Evolutionary conservation across 148 eudicot species (phyloP).

Genomic region (Chenopodium berlandieri): DNA sequence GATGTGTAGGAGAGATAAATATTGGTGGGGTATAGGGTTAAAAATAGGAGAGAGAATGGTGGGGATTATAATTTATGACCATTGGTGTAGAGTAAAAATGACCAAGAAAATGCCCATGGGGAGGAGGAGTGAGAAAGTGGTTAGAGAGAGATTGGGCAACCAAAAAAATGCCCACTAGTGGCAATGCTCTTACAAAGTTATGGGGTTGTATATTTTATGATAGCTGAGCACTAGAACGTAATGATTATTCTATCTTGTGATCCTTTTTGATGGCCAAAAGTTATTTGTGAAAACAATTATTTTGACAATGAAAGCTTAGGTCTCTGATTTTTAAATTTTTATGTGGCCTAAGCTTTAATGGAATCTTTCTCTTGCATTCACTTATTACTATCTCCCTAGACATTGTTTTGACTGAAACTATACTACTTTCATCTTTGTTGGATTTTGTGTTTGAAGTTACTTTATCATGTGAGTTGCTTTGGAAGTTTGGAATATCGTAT

Average conservation of each 20-base stretch:
- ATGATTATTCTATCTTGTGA: not conserved
- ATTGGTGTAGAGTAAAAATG: too few species aligned
- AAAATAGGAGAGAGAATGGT: too few species aligned
- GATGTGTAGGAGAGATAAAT: too few species aligned
- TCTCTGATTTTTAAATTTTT: not conserved
- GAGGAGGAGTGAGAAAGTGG: too few species aligned
- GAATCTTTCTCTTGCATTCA: not conserved
- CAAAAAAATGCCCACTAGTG: too few species aligned
- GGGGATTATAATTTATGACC: too few species aligned
- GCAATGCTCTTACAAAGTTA: not conserved
- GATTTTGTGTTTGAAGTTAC: not conserved
- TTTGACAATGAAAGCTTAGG: not conserved
- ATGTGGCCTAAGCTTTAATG: not conserved
- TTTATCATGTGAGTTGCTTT: not conserved
- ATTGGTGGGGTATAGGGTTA: too few species aligned
- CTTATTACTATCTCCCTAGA: not conserved
- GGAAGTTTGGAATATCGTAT: not conserved
- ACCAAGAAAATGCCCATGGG: too few species aligned
- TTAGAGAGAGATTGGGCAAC: too few species aligned
- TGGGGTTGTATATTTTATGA: not conserved
- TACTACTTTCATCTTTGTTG: not conserved
- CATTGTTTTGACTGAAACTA: not conserved
- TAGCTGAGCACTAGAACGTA: not conserved
- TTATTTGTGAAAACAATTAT: conserved; percentile 1
- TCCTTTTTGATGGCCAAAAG: not conserved